These are phyloP conservation scores for Sphenostylis stenocarpa DNA, from an alignment of 306 rosid species.

Conservation along the genomic window DNA sequence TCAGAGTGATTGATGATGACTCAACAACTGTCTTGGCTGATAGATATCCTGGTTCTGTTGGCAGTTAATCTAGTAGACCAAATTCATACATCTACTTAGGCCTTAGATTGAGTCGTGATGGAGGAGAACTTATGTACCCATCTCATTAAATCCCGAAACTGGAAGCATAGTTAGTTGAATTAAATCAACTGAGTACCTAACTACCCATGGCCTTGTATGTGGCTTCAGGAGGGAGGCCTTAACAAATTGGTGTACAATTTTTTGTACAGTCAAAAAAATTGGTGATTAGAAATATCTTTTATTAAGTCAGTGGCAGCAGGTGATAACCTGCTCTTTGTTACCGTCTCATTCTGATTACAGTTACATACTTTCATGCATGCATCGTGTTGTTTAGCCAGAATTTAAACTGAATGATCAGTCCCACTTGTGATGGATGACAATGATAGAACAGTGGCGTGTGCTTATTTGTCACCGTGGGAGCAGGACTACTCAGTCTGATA, in stretches of 20 bases:
- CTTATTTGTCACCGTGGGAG: constrained; percentile 35
- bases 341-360: constrained; percentile 16
- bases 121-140: constrained; percentile 51
- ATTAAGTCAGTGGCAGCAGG: constrained; percentile 14
- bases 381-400: constrained; percentile 42
- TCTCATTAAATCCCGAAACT: constrained; percentile 40
- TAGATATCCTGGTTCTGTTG: constrained; percentile 33
- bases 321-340: constrained; percentile 12
- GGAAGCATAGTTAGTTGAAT: constrained; percentile 38
- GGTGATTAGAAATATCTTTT: constrained; percentile 33
- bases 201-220: constrained; percentile 42
- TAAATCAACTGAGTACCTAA: constrained; percentile 44
- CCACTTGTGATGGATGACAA: constrained; percentile 42
- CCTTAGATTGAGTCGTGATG: constrained; percentile 42
- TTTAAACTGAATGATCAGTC: constrained; percentile 30
- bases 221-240: constrained; percentile 42
- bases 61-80: constrained; percentile 34
- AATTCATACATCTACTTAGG: constrained; percentile 39
- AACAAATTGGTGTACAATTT: constrained; percentile 46
- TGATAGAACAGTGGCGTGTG: constrained; percentile 37
- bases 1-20: constrained; percentile 50
- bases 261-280: constrained; percentile 57
- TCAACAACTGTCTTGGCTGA: constrained; percentile 16
- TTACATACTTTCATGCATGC: constrained; percentile 24
- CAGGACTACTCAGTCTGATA: constrained; percentile 32